Evolutionary conservation across 495 filamentous ascomycete species (phyloP).

Genomic region (Aspergillus kassunensis): DNA sequence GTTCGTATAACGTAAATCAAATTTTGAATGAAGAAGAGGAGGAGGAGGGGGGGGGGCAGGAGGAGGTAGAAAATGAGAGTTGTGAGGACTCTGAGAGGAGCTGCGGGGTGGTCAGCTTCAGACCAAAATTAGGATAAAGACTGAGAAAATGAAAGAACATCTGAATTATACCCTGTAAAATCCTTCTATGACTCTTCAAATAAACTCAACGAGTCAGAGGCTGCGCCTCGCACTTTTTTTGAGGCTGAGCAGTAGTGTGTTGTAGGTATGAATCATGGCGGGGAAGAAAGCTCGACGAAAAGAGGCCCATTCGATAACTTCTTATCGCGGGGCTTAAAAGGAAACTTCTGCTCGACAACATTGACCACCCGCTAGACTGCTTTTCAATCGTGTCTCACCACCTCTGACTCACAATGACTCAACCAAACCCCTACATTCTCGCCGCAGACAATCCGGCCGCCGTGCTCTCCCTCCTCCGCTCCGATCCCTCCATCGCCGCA

Average conservation of each 20-base stretch:
- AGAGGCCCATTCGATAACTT: slow-evolving; percentile 13
- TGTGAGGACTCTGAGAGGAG: not conserved
- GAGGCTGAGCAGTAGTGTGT: slow-evolving; percentile 1
- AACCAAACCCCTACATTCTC: slow-evolving; percentile 70
- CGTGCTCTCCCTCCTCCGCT: slow-evolving; percentile 62
- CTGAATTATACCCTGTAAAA: too few species aligned
- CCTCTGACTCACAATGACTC: slow-evolving; percentile 40
- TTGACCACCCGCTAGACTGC: not conserved
- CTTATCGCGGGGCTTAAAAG: slow-evolving; percentile 18
- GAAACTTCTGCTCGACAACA: slow-evolving; percentile 2
- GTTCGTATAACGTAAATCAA: too few species aligned
- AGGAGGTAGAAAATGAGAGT: not conserved
- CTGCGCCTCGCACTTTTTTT: not conserved
- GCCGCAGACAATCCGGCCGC: slow-evolving; percentile 69
- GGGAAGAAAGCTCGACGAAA: not conserved
- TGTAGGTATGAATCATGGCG: slow-evolving; percentile 8
- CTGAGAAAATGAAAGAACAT: too few species aligned
- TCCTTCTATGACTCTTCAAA: slow-evolving; percentile 1
- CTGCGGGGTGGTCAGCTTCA: not conserved
- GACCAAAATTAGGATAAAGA: not conserved
- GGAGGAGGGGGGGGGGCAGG: not conserved
- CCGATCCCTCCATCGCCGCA: slow-evolving; percentile 62
- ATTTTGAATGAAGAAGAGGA: too few species aligned
- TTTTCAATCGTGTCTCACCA: too few species aligned
- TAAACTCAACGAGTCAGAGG: too few species aligned